Base-by-base conservation (phyloP, 2,329 filamentous ascomycete species). In the Pyricularia pennisetigena region DNA sequence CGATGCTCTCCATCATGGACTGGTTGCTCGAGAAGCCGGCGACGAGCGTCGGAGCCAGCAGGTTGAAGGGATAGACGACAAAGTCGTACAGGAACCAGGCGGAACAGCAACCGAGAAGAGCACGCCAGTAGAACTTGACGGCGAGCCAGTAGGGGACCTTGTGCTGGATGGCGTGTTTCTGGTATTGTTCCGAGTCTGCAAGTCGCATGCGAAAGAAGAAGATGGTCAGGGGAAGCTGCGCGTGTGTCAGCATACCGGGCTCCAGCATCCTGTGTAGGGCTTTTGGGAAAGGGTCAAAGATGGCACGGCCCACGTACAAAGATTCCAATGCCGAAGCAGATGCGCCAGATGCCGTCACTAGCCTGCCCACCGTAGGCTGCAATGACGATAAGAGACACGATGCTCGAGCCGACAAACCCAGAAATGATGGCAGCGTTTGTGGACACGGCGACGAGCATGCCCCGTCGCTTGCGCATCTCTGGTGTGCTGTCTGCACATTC, bases 151-250 rank as follows among this genome's bases (percentile, higher is more conserved):
- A 82, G 1, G 83, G 81, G 0, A 85, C 78, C 4, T 73, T 72
- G 23, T 71, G 73, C 70, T 84, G 82, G 74, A 84, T 85, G 0
- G 82, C 82, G 20, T 82, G 82, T 4, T 80, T 79, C 28, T 78
- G 77, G 69, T 81, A 82, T n/a, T 80, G 81, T 71, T 74, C 79
- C 66, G 77, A 86, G 75, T 82, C 84, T 67, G 81, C 74, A 71
- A 83, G 81, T 62, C 78, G 82, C 49, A 87, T 74, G 12, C 85
- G 82, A 69, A 86, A 84, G 73, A 85, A 85, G 66, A 86, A 82
- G 20, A 87, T 78, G 1, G 79, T 78, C 3, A 87, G 74, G 0
- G 85, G 84, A 7, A 75, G 59, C 62, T 63, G 28, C 7, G 28
- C 4, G 28, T 32, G n/a, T 4, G 62, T 64, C 4, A 28, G 49